phyloP scores from a whole-genome alignment of 2,329 filamentous ascomycete species.

The Exophiala lecanii-corni region DNA sequence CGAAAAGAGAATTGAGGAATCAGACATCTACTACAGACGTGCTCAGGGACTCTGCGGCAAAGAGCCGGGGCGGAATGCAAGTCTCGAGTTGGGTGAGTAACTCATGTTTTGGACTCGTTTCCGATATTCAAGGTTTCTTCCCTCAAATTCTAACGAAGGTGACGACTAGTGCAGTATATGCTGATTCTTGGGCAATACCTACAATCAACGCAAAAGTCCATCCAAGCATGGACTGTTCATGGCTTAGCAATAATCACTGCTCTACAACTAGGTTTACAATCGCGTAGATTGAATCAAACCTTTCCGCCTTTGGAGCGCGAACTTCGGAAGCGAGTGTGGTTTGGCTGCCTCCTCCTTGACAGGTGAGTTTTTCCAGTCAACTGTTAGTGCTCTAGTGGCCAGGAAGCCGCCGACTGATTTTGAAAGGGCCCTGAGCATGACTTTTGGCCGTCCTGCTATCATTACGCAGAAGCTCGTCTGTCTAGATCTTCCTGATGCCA shows the following conservation, averaged over 20 bases:
- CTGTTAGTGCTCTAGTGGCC: too few relatives aligned
- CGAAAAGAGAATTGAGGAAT: slow-evolving; percentile 36
- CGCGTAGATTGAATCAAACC: slow-evolving; percentile 32
- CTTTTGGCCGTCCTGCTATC: slow-evolving; percentile 45
- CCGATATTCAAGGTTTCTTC: too few relatives aligned
- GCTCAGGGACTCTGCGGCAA: slow-evolving; percentile 42
- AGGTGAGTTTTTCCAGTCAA: too few relatives aligned
- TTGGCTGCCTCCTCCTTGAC: slow-evolving; percentile 46
- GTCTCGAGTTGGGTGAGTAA: slow-evolving; percentile 41
- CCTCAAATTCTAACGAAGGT: too few relatives aligned
- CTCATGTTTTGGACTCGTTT: neutral
- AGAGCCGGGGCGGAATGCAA: slow-evolving; percentile 39
- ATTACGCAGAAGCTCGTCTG: slow-evolving; percentile 45
- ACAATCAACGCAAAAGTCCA: slow-evolving; percentile 50
- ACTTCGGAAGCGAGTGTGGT: slow-evolving; percentile 48
- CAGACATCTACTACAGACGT: slow-evolving; percentile 44
- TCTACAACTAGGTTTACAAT: slow-evolving; percentile 50
- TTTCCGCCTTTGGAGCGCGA: slow-evolving; percentile 44
- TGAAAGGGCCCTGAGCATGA: slow-evolving; percentile 46
- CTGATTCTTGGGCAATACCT: slow-evolving; percentile 50
- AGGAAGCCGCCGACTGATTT: neutral
- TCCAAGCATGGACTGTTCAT: slow-evolving; percentile 52
- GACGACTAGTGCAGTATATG: slow-evolving; percentile 49
- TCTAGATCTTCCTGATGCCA: slow-evolving; percentile 36
- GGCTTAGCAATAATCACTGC: slow-evolving; percentile 50